Conservation (phyloP, 192 early-diverging fungal genomes). For the Entomortierella chlamydospora region DNA sequence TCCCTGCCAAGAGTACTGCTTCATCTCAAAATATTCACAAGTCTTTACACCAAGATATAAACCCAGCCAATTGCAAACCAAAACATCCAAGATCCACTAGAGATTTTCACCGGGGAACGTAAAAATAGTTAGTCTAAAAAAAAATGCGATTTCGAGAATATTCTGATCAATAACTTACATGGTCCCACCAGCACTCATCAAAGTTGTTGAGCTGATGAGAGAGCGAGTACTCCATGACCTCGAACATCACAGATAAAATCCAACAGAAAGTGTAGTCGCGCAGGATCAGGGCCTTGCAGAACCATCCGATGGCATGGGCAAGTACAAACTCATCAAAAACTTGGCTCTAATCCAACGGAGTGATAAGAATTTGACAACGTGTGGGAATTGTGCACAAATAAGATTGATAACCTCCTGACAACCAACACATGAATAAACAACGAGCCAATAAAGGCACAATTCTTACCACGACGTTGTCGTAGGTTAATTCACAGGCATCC, state of each 20-base stretch:
- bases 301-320: constrained; percentile 95
- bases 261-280: constrained; percentile 97
- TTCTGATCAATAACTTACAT: constrained; percentile 73
- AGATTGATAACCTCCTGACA: not conserved
- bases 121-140: not conserved
- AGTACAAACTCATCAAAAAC: constrained; percentile 91
- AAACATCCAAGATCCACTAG: constrained; percentile 94
- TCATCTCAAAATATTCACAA: constrained; percentile 96
- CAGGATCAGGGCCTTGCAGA: constrained; percentile 90
- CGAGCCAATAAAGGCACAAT: constrained; percentile 9
- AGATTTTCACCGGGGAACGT: not conserved
- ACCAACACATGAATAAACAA: not conserved
- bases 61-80: constrained; percentile 94
- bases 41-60: constrained; percentile 97
- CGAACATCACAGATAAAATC: constrained; percentile 95
- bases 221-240: constrained; percentile 94
- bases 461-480: constrained; percentile 76
- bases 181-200: constrained; percentile 99
- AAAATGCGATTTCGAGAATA: too few relatives aligned
- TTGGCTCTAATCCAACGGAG: constrained; percentile 67
- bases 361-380: not conserved
- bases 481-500: constrained; percentile 85
- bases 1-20: constrained; percentile 96
- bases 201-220: constrained; percentile 97
- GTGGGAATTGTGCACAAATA: not conserved